Percentiles rank a stretch among this genome's conserved stretches.
Conservation (phyloP, 495 filamentous ascomycete species). For the Xylaria cubensis region DNA sequence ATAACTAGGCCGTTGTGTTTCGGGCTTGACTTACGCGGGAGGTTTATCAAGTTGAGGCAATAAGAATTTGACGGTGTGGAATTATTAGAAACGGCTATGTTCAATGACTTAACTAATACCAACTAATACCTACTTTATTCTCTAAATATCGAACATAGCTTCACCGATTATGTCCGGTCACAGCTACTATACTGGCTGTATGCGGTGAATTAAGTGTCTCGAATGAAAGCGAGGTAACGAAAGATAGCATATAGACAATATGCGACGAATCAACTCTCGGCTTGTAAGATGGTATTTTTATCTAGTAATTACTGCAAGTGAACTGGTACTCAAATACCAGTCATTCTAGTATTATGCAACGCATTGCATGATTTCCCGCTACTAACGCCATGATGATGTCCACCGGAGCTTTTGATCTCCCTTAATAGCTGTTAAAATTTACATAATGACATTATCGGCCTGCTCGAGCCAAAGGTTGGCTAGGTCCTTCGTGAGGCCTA, state of each 20-base stretch:
- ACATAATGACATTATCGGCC: slow-evolving; percentile 52
- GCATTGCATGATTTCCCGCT: slow-evolving; percentile 13
- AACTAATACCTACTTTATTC: too few relatives aligned
- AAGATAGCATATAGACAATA: background rate
- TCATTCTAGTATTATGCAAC: slow-evolving; percentile 20
- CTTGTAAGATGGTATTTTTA: background rate
- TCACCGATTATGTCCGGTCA: background rate
- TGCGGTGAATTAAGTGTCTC: background rate
- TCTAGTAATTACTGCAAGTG: slow-evolving; percentile 6
- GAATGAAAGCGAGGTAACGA: background rate
- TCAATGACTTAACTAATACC: too few relatives aligned
- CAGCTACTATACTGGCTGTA: background rate
- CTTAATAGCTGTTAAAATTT: slow-evolving; percentile 16
- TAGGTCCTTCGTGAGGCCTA: slow-evolving; percentile 75
- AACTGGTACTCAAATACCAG: background rate
- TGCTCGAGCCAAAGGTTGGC: slow-evolving; percentile 67
- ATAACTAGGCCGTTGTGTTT: too few relatives aligned
- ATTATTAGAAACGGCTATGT: background rate
- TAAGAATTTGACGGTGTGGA: too few relatives aligned
- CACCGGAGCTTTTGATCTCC: background rate
- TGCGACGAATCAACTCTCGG: background rate
- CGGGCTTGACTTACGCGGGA: too few relatives aligned
- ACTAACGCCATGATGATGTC: slow-evolving; percentile 25
- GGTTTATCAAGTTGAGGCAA: too few relatives aligned
- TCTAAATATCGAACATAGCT: too few relatives aligned